Conservation (phyloP, 2,329 filamentous ascomycete species). For the Colletotrichum australisinense region DNA sequence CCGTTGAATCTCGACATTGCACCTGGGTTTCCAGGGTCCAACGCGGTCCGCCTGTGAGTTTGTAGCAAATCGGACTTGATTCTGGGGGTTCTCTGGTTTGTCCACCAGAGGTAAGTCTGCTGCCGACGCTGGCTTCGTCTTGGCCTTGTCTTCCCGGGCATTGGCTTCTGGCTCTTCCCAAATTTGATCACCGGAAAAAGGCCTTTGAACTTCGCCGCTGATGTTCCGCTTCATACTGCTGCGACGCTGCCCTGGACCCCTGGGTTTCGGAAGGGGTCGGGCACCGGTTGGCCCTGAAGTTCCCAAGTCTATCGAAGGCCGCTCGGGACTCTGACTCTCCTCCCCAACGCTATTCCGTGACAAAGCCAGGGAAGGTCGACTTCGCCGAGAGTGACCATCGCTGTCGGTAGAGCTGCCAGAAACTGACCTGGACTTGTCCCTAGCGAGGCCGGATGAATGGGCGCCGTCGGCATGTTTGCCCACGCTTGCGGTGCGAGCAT, state of each 20-base stretch:
- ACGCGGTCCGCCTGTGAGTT: constrained; percentile 54
- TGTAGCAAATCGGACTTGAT: constrained; percentile 60
- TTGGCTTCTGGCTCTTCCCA: constrained; percentile 84
- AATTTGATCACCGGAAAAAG: constrained; percentile 83
- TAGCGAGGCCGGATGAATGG: constrained; percentile 57
- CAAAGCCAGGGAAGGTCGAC: constrained; percentile 41
- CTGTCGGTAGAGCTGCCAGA: constrained; percentile 65
- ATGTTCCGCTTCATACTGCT: constrained; percentile 77
- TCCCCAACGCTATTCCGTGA: constrained; percentile 23
- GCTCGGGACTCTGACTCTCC: constrained; percentile 6
- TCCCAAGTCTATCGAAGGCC: constrained; percentile 40
- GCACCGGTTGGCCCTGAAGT: background rate
- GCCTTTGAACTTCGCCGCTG: constrained; percentile 74
- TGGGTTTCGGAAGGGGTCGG: constrained; percentile 1
- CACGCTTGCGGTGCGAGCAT: constrained; percentile 71
- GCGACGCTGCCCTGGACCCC: constrained; percentile 60
- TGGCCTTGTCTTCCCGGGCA: constrained; percentile 41
- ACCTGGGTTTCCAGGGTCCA: constrained; percentile 44
- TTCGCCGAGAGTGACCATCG: constrained; percentile 50
- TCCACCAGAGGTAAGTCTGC: constrained; percentile 21
- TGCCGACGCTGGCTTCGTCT: background rate
- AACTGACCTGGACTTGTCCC: constrained; percentile 57
- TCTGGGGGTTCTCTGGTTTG: constrained; percentile 74
- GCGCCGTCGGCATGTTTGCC: constrained; percentile 61
- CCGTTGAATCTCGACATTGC: constrained; percentile 78